These are phyloP conservation scores for Spergularia marina DNA, from an alignment of 148 eudicot genomes.

Conservation along the genomic window DNA sequence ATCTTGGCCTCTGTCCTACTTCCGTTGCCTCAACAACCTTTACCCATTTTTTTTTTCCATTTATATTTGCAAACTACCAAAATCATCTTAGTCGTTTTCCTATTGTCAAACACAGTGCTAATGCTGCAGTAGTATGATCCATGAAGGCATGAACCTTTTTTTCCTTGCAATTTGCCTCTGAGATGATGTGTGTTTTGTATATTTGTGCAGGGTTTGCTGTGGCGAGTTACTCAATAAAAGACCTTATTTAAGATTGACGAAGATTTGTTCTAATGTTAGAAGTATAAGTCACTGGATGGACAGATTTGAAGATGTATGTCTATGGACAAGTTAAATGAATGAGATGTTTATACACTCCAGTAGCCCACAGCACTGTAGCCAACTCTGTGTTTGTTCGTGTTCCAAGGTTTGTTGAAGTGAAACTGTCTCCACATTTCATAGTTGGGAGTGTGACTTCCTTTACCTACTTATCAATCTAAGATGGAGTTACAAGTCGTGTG, in stretches of 20 bases:
- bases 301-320: neutral
- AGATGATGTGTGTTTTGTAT: neutral
- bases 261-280: neutral
- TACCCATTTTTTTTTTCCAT: too few relatives aligned
- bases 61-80: neutral
- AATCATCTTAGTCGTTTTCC: neutral
- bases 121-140: neutral
- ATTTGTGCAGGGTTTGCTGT: conserved; percentile 4
- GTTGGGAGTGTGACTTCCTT: neutral
- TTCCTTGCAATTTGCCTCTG: neutral
- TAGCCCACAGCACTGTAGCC: neutral
- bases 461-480: neutral
- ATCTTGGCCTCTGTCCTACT: too few relatives aligned
- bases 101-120: neutral
- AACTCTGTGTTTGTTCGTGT: neutral
- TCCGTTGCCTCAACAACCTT: too few relatives aligned
- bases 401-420: conserved; percentile 7
- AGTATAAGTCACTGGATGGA: neutral
- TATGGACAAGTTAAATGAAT: neutral
- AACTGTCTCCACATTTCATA: neutral
- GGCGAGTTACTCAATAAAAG: neutral
- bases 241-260: neutral
- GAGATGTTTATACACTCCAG: neutral
- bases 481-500: neutral
- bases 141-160: neutral